A percentile compares a stretch with the other conserved stretches of the same genome.
Conservation (phyloP, 768 basidiomycete species). For the Hygrocybe coccinea region DNA sequence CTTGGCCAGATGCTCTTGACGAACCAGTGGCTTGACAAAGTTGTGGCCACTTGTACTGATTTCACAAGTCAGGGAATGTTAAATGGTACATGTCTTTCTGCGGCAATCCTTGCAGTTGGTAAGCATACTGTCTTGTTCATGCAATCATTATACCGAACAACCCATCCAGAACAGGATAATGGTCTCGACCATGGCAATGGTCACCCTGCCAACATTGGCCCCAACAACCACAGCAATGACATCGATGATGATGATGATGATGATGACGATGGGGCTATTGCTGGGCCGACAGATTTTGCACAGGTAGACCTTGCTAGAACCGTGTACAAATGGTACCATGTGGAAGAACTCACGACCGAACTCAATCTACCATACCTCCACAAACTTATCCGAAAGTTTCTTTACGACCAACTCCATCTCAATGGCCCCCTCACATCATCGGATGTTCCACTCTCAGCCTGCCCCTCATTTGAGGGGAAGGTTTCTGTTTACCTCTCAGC, state of each 20-base stretch:
- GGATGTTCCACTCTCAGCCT: neutral
- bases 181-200: too few species aligned
- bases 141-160: neutral
- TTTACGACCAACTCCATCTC: slow-evolving; percentile 15
- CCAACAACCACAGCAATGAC: neutral
- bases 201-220: neutral
- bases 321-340: neutral
- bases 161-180: neutral
- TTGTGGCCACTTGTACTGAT: slow-evolving; percentile 13
- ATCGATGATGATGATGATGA: neutral
- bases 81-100: neutral
- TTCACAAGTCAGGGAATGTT: slow-evolving; percentile 19
- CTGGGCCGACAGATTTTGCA: neutral
- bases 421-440: neutral
- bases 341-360: neutral
- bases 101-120: neutral
- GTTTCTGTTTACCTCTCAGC: slow-evolving; percentile 12
- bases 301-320: slow-evolving; percentile 1
- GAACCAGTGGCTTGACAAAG: slow-evolving; percentile 19
- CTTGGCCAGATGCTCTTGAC: slow-evolving; percentile 4
- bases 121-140: neutral
- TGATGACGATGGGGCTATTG: slow-evolving; percentile 1
- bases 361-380: slow-evolving; percentile 15
- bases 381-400: slow-evolving; percentile 20
- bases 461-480: neutral